A percentile compares a stretch with the other conserved stretches of the same genome.
phyloP scores from a whole-genome alignment of 495 filamentous ascomycete species.

The Sordaria brevicollis region DNA sequence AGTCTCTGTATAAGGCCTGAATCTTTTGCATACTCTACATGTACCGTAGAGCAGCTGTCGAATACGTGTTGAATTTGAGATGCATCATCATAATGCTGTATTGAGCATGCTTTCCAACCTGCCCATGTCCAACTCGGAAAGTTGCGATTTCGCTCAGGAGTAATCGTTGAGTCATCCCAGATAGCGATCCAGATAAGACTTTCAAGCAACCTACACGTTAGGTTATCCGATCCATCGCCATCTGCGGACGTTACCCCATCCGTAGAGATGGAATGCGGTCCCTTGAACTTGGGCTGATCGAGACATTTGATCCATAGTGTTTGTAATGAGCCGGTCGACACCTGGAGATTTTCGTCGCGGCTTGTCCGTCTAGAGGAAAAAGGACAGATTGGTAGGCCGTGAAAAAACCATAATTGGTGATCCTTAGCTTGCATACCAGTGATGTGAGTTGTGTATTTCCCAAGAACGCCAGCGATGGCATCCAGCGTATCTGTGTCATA shows the following conservation, averaged over 20 bases:
- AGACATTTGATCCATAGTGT: too few species aligned
- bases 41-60: background rate
- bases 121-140: conserved; percentile 5
- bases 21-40: background rate
- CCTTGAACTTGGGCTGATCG: too few species aligned
- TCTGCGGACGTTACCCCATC: background rate
- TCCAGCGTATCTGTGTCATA: background rate
- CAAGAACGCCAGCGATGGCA: background rate
- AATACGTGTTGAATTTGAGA: background rate
- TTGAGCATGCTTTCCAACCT: background rate
- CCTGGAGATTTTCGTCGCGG: background rate
- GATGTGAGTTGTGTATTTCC: background rate
- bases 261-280: too few species aligned
- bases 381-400: background rate
- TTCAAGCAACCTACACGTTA: background rate
- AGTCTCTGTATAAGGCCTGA: background rate
- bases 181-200: background rate
- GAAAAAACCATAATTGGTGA: background rate
- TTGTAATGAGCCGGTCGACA: background rate
- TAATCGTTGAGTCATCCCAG: too few species aligned
- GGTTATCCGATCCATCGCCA: background rate
- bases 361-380: background rate
- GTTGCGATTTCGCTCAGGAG: too few species aligned
- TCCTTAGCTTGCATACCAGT: background rate
- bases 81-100: background rate